These are phyloP conservation scores for Penicillium sp. DNA, from an alignment of 2,329 filamentous ascomycete species.

Conservation along the genomic window DNA sequence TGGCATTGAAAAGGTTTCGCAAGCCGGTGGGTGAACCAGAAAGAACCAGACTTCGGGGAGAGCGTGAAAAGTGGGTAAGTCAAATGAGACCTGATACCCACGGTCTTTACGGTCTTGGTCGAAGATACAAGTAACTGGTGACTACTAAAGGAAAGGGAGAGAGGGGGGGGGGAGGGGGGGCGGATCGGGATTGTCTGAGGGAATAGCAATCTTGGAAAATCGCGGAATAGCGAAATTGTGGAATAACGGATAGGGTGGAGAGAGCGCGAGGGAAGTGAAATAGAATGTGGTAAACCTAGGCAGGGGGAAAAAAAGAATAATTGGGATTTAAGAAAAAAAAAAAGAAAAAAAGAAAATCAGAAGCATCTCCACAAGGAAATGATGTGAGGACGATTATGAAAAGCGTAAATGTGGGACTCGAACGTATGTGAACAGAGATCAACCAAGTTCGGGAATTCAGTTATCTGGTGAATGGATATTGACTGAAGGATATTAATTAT, in stretches of 20 bases:
- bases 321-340: not conserved
- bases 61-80: slow-evolving; percentile 24
- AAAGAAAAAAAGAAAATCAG: not conserved
- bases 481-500: no score
- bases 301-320: slow-evolving; percentile 8
- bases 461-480: not conserved
- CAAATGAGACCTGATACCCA: slow-evolving; percentile 21
- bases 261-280: slow-evolving; percentile 9
- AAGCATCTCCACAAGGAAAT: not conserved
- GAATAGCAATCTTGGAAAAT: slow-evolving; percentile 8
- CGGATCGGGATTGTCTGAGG: slow-evolving; percentile 9
- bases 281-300: slow-evolving; percentile 11
- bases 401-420: slow-evolving; percentile 4
- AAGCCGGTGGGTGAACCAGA: slow-evolving; percentile 12
- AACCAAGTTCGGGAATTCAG: slow-evolving; percentile 3
- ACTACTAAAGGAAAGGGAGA: slow-evolving; percentile 12
- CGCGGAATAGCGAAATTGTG: slow-evolving; percentile 1
- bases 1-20: slow-evolving; percentile 37
- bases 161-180: slow-evolving; percentile 14
- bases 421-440: slow-evolving; percentile 2
- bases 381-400: not conserved
- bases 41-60: slow-evolving; percentile 26
- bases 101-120: slow-evolving; percentile 5
- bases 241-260: slow-evolving; percentile 4
- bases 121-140: not conserved